Evolutionary conservation across 345 rosid genomes (phyloP), one percentile per base, ranked within the genome.

Genomic region (Populus tremula): DNA sequence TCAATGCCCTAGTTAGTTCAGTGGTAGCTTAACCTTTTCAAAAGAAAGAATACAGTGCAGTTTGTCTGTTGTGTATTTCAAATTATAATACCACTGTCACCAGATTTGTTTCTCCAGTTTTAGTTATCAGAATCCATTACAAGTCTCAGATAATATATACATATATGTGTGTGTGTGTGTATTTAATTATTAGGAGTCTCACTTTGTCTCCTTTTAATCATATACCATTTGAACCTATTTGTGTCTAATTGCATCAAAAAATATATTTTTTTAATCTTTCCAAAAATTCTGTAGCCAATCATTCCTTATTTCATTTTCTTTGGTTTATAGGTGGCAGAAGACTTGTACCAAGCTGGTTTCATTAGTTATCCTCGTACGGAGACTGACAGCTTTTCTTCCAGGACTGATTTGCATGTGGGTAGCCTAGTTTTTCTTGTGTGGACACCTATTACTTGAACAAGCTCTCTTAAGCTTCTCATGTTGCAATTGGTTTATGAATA

Each of bases 341-440:
- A 93, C 72, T 88, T 96, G 70, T 96, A 96, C 80, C 97, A 93
- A 88, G 85, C 99, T 82, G 98, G 99, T 83, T 91, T 91, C 84
- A 92, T 93, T 70, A 93, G 99, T 87, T 96, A 96, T 89, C 99
- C 99, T 74, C 98, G 99, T 78, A 96, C 99, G 36, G 99, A 96
- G 88, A 96, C 97, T 18, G 97, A 96, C 79, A 23, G 84, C 85
- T 96, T 96, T 85, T 93, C 98, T 69, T 82, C 86, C 77, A 85
- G 96, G 87, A 93, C 98, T 77, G 91, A 96, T 85, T 86, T 96
- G 87, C 96, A 88, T 81, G 98, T 96, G 73, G 86, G 99, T 89
- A 85, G 81, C 84, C 5, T 13, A 10, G 33, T 38, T 56, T 63
- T 35, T 47, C 11, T 69, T 73, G 25, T 65, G 50, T 39, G 29